Percentiles rank a stretch among this genome's conserved stretches.
phyloP scores from a whole-genome alignment of 176 grass and related monocot species.

The Zea luxurians region DNA sequence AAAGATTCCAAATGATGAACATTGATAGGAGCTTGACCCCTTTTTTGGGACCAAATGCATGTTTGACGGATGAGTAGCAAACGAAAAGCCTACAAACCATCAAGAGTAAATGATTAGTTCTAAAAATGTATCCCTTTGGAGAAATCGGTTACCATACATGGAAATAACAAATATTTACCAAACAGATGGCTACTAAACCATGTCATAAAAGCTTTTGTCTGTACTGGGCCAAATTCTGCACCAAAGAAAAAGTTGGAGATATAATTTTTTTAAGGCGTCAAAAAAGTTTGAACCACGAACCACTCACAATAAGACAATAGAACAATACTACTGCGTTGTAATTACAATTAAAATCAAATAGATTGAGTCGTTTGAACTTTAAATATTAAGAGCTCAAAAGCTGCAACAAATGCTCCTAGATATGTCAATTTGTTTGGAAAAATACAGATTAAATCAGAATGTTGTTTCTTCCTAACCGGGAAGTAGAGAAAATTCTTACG shows the following conservation, averaged over 20 bases:
- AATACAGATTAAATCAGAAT: not conserved
- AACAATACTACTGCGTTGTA: not conserved
- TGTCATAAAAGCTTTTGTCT: too few species aligned
- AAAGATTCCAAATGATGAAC: not conserved
- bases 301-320: not conserved
- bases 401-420: not conserved
- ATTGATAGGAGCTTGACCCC: too few species aligned
- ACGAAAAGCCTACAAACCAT: conserved; percentile 35
- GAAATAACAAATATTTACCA: too few species aligned
- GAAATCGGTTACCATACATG: not conserved
- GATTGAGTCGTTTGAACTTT: not conserved
- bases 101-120: not conserved
- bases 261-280: not conserved
- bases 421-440: not conserved
- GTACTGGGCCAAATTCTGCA: conserved; percentile 35
- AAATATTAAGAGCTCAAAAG: not conserved
- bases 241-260: conserved; percentile 30
- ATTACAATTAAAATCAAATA: too few species aligned
- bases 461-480: too few species aligned
- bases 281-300: not conserved
- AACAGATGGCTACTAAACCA: too few species aligned
- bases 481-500: too few species aligned
- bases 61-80: conserved; percentile 37
- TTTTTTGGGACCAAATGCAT: not conserved
- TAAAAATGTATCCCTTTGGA: not conserved